Evolutionary conservation across 2,329 filamentous ascomycete genomes (phyloP).

Genomic region (Ophiosphaerella narmari): DNA sequence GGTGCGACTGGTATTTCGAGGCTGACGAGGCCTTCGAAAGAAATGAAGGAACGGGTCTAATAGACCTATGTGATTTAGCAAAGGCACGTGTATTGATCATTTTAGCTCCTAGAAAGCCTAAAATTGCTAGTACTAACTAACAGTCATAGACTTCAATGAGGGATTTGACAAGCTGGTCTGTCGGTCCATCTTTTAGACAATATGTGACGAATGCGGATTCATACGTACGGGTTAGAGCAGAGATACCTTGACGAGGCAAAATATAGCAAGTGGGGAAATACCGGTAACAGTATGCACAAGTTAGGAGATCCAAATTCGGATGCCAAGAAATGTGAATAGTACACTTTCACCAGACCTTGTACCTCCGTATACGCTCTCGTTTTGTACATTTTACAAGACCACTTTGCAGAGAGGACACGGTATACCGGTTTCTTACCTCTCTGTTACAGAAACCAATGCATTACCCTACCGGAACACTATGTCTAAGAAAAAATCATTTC

Average conservation of each 20-base stretch:
- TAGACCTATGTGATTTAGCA: conserved; percentile 21
- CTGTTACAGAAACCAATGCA: no score
- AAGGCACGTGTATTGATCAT: conserved; percentile 10
- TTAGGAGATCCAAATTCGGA: neutral
- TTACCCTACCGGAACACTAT: no score
- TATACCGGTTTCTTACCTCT: no score
- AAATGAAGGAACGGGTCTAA: conserved; percentile 15
- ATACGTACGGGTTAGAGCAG: conserved; percentile 27
- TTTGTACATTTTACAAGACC: no score
- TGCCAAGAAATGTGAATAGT: no score
- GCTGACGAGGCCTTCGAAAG: conserved; percentile 11
- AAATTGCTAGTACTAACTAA: neutral
- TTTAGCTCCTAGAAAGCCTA: neutral
- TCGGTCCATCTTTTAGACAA: conserved; percentile 27
- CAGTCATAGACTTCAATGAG: conserved; percentile 6
- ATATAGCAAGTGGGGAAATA: neutral
- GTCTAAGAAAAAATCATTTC: no score
- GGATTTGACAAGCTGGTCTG: conserved; percentile 23
- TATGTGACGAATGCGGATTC: conserved; percentile 31
- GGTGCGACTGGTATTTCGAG: conserved; percentile 24
- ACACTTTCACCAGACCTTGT: no score
- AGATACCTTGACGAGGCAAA: conserved; percentile 9
- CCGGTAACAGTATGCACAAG: neutral
- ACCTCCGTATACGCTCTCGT: no score
- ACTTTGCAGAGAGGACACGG: no score